These are phyloP conservation scores for Vachellia pachyceras DNA, from an alignment of 306 rosid genomes.

Conservation along the genomic window DNA sequence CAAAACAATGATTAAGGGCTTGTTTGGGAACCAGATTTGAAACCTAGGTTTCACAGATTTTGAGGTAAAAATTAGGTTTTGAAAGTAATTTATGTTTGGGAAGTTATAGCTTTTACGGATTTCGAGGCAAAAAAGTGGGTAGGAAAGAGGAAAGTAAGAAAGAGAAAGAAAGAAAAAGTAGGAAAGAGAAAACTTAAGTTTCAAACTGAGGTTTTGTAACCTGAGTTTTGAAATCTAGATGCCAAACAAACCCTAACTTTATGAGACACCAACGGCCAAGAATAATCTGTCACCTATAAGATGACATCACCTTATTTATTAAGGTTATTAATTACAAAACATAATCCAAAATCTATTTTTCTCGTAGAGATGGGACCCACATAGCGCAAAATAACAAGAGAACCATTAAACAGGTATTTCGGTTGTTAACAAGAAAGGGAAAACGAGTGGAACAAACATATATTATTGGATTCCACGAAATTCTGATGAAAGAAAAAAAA, in stretches of 20 bases:
- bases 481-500: not conserved
- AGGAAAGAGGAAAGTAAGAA: too few species aligned
- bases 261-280: conserved; percentile 10
- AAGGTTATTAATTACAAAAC: not conserved
- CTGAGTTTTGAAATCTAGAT: too few species aligned
- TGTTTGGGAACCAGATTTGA: too few species aligned
- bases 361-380: not conserved
- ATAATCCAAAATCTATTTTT: not conserved
- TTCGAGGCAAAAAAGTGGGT: too few species aligned
- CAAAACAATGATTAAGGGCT: conserved; percentile 3
- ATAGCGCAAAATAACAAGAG: not conserved
- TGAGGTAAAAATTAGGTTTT: too few species aligned
- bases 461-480: not conserved
- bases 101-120: too few species aligned
- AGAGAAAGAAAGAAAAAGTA: too few species aligned
- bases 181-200: too few species aligned
- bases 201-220: too few species aligned
- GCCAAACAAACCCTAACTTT: too few species aligned
- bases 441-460: not conserved
- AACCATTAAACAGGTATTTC: not conserved
- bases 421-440: not conserved
- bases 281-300: not conserved
- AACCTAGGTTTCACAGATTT: too few species aligned
- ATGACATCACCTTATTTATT: not conserved
- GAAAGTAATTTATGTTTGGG: too few species aligned